Base-by-base conservation (phyloP, 2,329 filamentous ascomycete species). In the Herpotrichia juniperi region DNA sequence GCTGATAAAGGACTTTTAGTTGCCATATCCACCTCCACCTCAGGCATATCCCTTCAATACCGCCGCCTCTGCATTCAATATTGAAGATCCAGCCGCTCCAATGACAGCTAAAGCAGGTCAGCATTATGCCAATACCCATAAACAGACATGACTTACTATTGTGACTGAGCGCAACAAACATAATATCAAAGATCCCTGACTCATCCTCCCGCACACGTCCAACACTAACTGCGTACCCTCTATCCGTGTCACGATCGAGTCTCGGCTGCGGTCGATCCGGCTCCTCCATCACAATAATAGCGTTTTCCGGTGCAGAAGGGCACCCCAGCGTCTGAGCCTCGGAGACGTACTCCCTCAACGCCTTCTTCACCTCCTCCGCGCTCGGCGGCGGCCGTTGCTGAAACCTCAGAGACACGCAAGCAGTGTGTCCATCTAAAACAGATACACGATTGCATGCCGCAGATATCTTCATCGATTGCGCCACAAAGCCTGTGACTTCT, bases 341-440 rank as follows among this genome's bases (percentile, higher is more conserved):
- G 40, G 86, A 87, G 25, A 87, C 84, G 71, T 97, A 97, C 22
- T 86, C 83, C 52, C 90, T 83, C 80, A 97, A 80, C 1, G 91
- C 93, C 64, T 85, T 81, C 74, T 88, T 89, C 62, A 96, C 90
- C 57, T 91, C 81, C 62, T 91, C 88, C 0, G 87, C 88, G 22
- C 80, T 85, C 3, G 93, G 93, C 4, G 87, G 78, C 1, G 90
- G 90, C 31, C 88, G 84, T 64, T 86, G 86, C 71, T 85, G 84
- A 75, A 97, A 97, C 50, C 85, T 83, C 57, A 97, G 80, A 7
- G 90, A 94, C 9, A 97, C 91, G 70, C 93, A 97, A n/a, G 91
- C 93, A 49, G 89, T 96, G 78, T 97, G 94, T 39, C 94, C 94
- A 71, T 97, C 93, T 51, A 96, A 84, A 16, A 97, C 94, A n/a